Evolutionary conservation across 257 asterid species (phyloP), one percentile per base, ranked within the genome.

Genomic region (Plantago ovata): DNA sequence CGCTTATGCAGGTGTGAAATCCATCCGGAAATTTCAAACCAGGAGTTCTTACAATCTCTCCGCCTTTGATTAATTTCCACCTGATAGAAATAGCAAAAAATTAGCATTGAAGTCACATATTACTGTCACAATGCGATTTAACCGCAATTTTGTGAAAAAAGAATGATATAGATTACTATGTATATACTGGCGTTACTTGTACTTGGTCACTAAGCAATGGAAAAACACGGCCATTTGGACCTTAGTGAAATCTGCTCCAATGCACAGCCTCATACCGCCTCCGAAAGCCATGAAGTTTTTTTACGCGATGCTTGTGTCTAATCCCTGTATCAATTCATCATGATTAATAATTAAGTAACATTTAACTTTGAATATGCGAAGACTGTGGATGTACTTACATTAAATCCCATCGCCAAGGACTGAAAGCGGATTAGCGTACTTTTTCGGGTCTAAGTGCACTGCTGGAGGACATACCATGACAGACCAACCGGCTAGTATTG

Each of bases 241-340:
- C n/a, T n/a, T n/a, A n/a, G n/a, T n/a, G n/a, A n/a, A n/a, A n/a
- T n/a, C n/a, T n/a, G n/a, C n/a, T n/a, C 88, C 78, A 44, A 75
- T 77, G 56, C 87, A 81, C 58, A 81, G 71, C 66, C 87, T 72
- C 82, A 77, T 72, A 21, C 87, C 84, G 12, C 81, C 80, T 44
- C 84, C 87, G 62, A 81, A 81, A 50, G 87, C 87, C 84, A 81
- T 81, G 76, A 77, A 81, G 38, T 77, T 77, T 75, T 74, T 78
- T 23, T 81, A 53, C 53, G 74, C 87, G 69, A 73, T 77, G 78
- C 16, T 78, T 75, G 71, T 72, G 44, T 38, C 41, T 19, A 24
- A 45, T 44, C 18, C 9, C 43, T 53, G 7, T 13, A n/a, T 40
- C n/a, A 7, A 2, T 40, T 10, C 1, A n/a, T 11, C 13, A 10